Evolutionary conservation across 2,329 filamentous ascomycete species (phyloP).

Genomic region (Stagonosporopsis cucurbitacearum): DNA sequence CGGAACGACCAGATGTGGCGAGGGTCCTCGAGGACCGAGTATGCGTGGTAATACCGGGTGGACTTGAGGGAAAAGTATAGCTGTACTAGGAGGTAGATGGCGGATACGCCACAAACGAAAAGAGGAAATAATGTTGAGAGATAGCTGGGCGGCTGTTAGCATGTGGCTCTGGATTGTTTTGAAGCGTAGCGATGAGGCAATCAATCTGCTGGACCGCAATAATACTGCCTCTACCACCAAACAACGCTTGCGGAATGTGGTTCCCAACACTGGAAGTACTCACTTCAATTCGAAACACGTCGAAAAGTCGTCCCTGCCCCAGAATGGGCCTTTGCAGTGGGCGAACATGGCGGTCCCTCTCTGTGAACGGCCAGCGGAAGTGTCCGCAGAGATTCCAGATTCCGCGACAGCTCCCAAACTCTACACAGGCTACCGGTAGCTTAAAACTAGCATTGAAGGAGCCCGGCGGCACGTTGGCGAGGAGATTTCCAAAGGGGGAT

Average conservation of each 20-base stretch:
- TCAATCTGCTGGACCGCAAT: not conserved
- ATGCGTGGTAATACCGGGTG: slow-evolving; percentile 62
- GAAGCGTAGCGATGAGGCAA: slow-evolving; percentile 7
- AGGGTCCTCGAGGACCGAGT: slow-evolving; percentile 61
- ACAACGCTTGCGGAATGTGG: not conserved
- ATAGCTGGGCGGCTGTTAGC: slow-evolving; percentile 62
- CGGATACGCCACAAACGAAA: slow-evolving; percentile 71
- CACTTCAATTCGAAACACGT: slow-evolving; percentile 71
- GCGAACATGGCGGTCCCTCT: slow-evolving; percentile 56
- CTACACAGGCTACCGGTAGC: slow-evolving; percentile 27
- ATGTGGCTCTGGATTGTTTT: not conserved
- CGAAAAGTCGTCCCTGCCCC: slow-evolving; percentile 68
- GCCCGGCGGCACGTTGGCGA: slow-evolving; percentile 9
- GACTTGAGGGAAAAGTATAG: slow-evolving; percentile 61
- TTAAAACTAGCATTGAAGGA: slow-evolving; percentile 24
- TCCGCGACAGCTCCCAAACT: slow-evolving; percentile 24
- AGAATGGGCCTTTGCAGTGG: slow-evolving; percentile 64
- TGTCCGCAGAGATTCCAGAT: slow-evolving; percentile 16
- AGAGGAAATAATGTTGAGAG: slow-evolving; percentile 82
- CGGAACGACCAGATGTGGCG: slow-evolving; percentile 48
- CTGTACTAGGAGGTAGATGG: slow-evolving; percentile 69
- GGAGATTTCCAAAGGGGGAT: not conserved
- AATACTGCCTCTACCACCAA: not conserved
- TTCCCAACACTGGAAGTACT: slow-evolving; percentile 45
- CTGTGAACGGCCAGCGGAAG: slow-evolving; percentile 18